Percentiles rank a stretch among this genome's conserved stretches.
Evolutionary conservation across 2,329 filamentous ascomycete species (phyloP).

Genomic region (Stromatinia cepivora): DNA sequence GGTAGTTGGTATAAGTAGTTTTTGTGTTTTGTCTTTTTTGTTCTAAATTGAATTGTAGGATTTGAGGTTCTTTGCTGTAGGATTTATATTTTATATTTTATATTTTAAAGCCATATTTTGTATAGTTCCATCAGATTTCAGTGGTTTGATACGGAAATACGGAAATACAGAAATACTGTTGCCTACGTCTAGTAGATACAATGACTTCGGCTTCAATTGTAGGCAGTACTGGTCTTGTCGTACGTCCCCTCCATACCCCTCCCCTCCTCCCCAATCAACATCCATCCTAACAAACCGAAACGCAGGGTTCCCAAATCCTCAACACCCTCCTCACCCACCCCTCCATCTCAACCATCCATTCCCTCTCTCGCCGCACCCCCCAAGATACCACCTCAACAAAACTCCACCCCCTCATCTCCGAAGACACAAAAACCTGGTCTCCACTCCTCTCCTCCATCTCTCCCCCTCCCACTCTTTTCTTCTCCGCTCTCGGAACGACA

Average conservation of each 20-base stretch:
- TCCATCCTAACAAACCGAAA: too few relatives aligned
- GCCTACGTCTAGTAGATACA: neutral
- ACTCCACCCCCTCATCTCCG: constrained; percentile 64
- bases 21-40: neutral
- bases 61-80: neutral
- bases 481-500: constrained; percentile 81
- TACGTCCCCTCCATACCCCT: constrained; percentile 38
- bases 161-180: neutral
- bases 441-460: constrained; percentile 49
- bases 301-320: constrained; percentile 74
- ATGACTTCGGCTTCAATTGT: constrained; percentile 49
- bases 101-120: too few relatives aligned
- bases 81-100: neutral
- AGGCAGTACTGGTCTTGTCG: constrained; percentile 51
- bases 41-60: neutral
- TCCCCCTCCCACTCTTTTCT: constrained; percentile 59
- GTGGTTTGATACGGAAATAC: neutral
- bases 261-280: too few relatives aligned
- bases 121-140: neutral
- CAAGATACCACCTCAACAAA: constrained; percentile 51
- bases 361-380: constrained; percentile 67
- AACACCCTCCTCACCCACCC: constrained; percentile 57
- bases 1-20: neutral
- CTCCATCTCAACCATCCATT: constrained; percentile 51
- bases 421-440: constrained; percentile 70